A percentile compares a stretch with the other conserved stretches of the same genome.
These are phyloP conservation scores for Avena eriantha DNA, from an alignment of 176 grass and related monocot genomes.

Conservation along the genomic window DNA sequence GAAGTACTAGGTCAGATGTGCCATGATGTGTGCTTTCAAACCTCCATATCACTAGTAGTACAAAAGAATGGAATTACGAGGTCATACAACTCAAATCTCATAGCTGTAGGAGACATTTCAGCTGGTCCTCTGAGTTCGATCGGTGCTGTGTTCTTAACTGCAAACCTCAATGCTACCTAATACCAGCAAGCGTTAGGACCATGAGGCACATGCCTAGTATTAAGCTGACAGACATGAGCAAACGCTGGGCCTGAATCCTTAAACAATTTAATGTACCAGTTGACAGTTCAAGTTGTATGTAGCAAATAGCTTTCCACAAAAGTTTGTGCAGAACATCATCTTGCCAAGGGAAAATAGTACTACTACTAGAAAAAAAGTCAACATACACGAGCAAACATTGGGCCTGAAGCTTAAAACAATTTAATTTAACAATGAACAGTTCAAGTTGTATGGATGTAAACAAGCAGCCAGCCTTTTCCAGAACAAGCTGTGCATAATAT, in stretches of 20 bases:
- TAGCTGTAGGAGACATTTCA: constrained; percentile 19
- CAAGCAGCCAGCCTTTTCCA: neutral
- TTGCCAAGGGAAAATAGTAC: neutral
- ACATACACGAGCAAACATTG: neutral
- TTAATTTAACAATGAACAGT: neutral
- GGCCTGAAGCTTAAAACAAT: neutral
- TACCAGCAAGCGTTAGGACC: constrained; percentile 26
- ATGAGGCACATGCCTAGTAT: constrained; percentile 32
- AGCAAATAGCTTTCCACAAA: constrained; percentile 2
- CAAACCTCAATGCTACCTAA: constrained; percentile 17
- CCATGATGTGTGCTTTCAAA: neutral
- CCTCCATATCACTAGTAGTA: neutral
- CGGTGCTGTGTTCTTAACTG: neutral
- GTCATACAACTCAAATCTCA: neutral
- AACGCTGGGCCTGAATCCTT: constrained; percentile 14
- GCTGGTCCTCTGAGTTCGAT: neutral
- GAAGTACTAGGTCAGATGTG: constrained; percentile 1
- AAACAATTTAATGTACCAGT: neutral
- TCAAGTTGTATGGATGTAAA: constrained; percentile 18
- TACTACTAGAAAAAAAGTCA: neutral
- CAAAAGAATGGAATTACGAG: neutral
- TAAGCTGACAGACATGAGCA: constrained; percentile 7
- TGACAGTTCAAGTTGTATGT: constrained; percentile 17
- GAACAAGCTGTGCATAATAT: neutral
- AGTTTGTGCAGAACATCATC: neutral